Conservation (phyloP, 208 protist genomes). For the Novymonas esmeraldas region DNA sequence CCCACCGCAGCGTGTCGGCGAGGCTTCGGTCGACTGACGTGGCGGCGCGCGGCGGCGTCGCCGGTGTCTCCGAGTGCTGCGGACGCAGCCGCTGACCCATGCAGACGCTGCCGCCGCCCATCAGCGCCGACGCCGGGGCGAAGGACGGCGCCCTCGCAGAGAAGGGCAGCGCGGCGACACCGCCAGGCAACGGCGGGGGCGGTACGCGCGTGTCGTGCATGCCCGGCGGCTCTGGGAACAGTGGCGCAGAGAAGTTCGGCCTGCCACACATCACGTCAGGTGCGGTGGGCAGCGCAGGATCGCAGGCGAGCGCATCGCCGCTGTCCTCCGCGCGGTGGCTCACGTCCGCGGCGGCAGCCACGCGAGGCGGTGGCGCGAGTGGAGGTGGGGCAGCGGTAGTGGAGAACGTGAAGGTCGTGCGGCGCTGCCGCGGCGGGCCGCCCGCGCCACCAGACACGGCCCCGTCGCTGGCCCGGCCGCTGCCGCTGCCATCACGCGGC, state of each 20-base stretch:
- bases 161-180: not conserved
- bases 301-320: conserved; percentile 35
- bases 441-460: not conserved
- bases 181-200: not conserved
- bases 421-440: conserved; percentile 17
- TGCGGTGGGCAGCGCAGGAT: conserved; percentile 19
- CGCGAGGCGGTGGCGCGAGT: not conserved
- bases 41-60: not conserved
- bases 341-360: not conserved
- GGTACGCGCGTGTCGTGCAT: not conserved
- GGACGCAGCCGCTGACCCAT: conserved; percentile 6
- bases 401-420: conserved; percentile 44
- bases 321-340: conserved; percentile 6
- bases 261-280: not conserved
- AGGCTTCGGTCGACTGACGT: conserved; percentile 1
- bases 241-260: conserved; percentile 35
- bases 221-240: conserved; percentile 53
- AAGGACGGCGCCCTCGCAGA: conserved; percentile 1
- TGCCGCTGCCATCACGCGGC: too few relatives aligned
- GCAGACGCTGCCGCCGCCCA: not conserved
- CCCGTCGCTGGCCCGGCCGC: not conserved
- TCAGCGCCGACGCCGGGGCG: conserved; percentile 1
- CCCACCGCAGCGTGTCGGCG: conserved; percentile 26
- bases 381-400: not conserved
- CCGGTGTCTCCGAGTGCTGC: not conserved